phyloP scores from a whole-genome alignment of 495 filamentous ascomycete species.

The Wilcoxina mikolae region DNA sequence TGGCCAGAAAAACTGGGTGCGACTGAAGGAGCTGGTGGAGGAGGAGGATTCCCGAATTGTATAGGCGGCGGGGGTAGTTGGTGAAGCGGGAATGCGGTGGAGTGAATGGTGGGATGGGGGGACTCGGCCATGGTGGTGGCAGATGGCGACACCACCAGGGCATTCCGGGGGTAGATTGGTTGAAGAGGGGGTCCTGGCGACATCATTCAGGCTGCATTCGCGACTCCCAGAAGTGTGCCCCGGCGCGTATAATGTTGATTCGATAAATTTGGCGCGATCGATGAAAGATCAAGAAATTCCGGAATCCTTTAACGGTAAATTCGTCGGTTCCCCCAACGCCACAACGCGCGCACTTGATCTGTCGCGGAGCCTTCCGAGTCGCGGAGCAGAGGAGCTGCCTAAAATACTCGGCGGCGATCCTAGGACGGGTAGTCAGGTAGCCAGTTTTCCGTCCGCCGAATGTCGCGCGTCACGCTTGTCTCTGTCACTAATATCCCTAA shows the following conservation, averaged over 20 bases:
- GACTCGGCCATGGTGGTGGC: conserved; percentile 26
- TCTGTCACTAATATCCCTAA: conserved; percentile 18
- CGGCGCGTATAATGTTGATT: conserved; percentile 10
- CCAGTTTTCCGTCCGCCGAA: neutral
- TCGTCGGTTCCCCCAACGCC: conserved; percentile 7
- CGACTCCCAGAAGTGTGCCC: conserved; percentile 12
- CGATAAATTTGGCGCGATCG: conserved; percentile 6
- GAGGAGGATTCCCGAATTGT: conserved; percentile 14
- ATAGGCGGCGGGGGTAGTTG: conserved; percentile 24
- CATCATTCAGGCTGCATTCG: conserved; percentile 29
- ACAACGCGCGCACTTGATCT: neutral
- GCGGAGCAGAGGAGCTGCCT: neutral
- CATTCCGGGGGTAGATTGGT: conserved; percentile 25
- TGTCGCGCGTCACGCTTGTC: conserved; percentile 16
- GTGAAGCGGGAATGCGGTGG: conserved; percentile 15
- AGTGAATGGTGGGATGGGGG: conserved; percentile 16
- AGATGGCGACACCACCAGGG: conserved; percentile 22
- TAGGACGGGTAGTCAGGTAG: neutral
- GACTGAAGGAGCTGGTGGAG: conserved; percentile 9
- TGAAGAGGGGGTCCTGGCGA: conserved; percentile 29
- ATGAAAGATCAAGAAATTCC: conserved; percentile 19
- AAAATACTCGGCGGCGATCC: neutral
- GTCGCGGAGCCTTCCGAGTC: neutral
- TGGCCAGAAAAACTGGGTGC: conserved; percentile 19
- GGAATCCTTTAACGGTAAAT: conserved; percentile 20